Conservation (phyloP, 306 rosid species). For the Quercus alba region DNA sequence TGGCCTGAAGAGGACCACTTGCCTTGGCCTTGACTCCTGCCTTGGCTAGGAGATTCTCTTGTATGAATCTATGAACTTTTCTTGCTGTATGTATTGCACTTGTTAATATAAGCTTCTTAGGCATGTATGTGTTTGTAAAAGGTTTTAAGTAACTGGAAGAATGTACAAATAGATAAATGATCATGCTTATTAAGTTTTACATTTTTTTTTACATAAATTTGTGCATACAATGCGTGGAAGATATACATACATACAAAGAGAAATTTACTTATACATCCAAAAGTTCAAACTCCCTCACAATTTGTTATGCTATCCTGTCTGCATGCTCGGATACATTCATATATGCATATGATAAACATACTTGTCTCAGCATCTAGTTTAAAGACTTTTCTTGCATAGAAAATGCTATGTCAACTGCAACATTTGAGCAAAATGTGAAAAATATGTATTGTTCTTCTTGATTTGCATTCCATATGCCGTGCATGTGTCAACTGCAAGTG, state of each 20-base stretch:
- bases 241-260: neutral
- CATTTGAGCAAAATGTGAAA: constrained; percentile 20
- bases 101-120: constrained; percentile 26
- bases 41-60: constrained; percentile 37
- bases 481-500: constrained; percentile 43
- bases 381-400: constrained; percentile 32
- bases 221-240: neutral
- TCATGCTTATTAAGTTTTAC: constrained; percentile 11
- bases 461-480: constrained; percentile 30
- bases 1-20: constrained; percentile 33
- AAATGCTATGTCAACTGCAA: constrained; percentile 35
- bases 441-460: constrained; percentile 38
- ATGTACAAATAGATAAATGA: constrained; percentile 8
- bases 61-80: constrained; percentile 33
- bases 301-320: neutral
- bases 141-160: neutral
- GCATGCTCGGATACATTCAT: neutral
- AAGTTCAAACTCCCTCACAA: neutral
- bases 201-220: neutral
- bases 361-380: neutral
- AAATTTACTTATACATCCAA: neutral
- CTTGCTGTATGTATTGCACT: constrained; percentile 7
- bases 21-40: constrained; percentile 41
- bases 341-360: neutral
- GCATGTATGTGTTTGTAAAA: constrained; percentile 21